These are phyloP conservation scores for Leucosporidium yakuticum DNA, from an alignment of 768 basidiomycete species.

Conservation along the genomic window DNA sequence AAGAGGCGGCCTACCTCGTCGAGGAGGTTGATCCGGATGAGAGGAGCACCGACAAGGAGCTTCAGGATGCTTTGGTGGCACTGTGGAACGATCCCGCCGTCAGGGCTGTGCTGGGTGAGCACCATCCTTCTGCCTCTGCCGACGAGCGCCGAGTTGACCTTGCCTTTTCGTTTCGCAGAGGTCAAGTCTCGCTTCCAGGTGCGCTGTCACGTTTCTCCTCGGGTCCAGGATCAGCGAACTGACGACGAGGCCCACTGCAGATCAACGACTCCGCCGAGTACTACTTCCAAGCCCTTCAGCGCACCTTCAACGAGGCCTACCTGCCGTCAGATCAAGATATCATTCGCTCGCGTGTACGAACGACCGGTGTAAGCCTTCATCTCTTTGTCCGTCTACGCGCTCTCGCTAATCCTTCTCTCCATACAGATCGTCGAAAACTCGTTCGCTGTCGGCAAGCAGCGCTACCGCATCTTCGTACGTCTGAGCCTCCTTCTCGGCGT, in stretches of 20 bases:
- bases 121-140: neutral
- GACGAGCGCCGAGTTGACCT: no score
- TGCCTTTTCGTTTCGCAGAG: no score
- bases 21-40: neutral
- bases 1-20: neutral
- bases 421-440: conserved; percentile 80
- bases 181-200: neutral
- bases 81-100: conserved; percentile 12
- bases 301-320: conserved; percentile 68
- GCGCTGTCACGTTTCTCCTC: no score
- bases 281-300: conserved; percentile 57
- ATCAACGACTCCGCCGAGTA: conserved; percentile 26
- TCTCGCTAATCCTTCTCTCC: no score
- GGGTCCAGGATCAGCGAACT: no score
- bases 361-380: conserved; percentile 56
- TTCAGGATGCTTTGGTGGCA: conserved; percentile 8
- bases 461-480: conserved; percentile 43
- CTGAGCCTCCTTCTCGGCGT: no score
- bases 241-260: neutral
- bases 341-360: conserved; percentile 84
- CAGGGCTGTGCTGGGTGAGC: neutral
- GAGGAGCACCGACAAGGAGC: neutral
- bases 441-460: conserved; percentile 67
- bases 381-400: neutral
- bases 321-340: conserved; percentile 93